phyloP scores from a whole-genome alignment of 805 yeast species.

The Wickerhamiella siamensis region DNA sequence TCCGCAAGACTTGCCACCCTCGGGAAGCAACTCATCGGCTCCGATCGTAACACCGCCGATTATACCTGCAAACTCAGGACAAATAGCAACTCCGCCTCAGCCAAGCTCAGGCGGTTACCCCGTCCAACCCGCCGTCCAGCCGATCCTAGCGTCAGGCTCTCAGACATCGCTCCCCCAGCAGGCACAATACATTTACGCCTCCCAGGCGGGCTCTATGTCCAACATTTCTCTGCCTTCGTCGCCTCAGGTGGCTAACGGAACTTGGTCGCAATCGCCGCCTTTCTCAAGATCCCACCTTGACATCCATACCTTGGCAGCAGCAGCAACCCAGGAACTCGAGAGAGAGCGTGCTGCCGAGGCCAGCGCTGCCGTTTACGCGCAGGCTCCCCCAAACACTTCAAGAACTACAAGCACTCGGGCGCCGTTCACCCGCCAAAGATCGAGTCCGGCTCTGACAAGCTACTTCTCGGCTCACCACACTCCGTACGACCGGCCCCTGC shows the following conservation, averaged over 20 bases:
- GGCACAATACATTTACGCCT: background rate
- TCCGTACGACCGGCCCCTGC: conserved; percentile 20
- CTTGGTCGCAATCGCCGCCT: background rate
- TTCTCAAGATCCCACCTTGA: conserved; percentile 21
- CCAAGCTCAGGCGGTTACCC: conserved; percentile 5
- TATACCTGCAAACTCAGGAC: background rate
- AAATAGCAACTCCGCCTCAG: background rate
- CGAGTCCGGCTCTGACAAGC: conserved; percentile 18
- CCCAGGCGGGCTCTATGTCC: background rate
- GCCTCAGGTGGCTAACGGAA: conserved; percentile 10
- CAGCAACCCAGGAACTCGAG: conserved; percentile 33
- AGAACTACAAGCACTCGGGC: conserved; percentile 1
- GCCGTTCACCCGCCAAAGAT: conserved; percentile 13
- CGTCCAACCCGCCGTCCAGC: conserved; percentile 3
- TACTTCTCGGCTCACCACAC: conserved; percentile 15
- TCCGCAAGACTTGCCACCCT: conserved; percentile 1
- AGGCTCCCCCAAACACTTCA: background rate
- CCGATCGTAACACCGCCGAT: conserved; percentile 3
- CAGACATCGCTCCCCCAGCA: background rate
- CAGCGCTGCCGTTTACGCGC: background rate
- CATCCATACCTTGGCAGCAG: conserved; percentile 31
- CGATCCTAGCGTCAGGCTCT: background rate
- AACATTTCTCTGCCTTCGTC: conserved; percentile 5
- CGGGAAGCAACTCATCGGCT: conserved; percentile 9
- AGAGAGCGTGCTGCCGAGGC: conserved; percentile 18